Percentiles rank a stretch among this genome's conserved stretches.
Evolutionary conservation across 441 rosid species (phyloP).

Genomic region (Jatropha multifida): DNA sequence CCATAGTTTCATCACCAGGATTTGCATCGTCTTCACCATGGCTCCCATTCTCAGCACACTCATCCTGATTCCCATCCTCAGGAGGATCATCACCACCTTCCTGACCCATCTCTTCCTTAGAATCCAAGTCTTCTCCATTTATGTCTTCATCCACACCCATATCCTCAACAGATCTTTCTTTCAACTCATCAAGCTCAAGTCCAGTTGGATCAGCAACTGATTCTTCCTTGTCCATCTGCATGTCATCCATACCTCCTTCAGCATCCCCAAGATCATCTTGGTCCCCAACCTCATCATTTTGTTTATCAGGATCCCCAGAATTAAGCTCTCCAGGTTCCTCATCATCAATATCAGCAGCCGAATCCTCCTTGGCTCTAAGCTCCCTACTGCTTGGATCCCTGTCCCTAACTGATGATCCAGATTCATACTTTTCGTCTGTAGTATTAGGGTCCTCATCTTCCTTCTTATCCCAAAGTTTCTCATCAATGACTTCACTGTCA

Average conservation of each 20-base stretch:
- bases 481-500: conserved; percentile 70
- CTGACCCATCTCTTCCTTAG: conserved; percentile 51
- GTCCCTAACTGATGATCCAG: conserved; percentile 70
- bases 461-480: conserved; percentile 71
- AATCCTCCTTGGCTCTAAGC: conserved; percentile 87
- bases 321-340: conserved; percentile 50
- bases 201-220: conserved; percentile 70
- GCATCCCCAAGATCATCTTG: conserved; percentile 49
- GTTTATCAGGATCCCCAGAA: conserved; percentile 44
- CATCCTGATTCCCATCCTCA: conserved; percentile 43
- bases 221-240: conserved; percentile 61
- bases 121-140: conserved; percentile 49
- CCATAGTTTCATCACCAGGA: conserved; percentile 50
- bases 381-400: conserved; percentile 60
- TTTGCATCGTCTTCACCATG: conserved; percentile 25
- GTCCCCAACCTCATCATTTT: conserved; percentile 43
- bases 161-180: conserved; percentile 52
- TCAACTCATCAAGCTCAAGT: conserved; percentile 51
- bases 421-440: conserved; percentile 70
- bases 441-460: conserved; percentile 57
- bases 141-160: conserved; percentile 54
- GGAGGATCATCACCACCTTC: conserved; percentile 49
- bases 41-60: conserved; percentile 9
- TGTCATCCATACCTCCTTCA: conserved; percentile 60
- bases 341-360: conserved; percentile 37